Evolutionary conservation across 2,329 filamentous ascomycete genomes (phyloP).

Genomic region (Lecanoromycetidae sp.): DNA sequence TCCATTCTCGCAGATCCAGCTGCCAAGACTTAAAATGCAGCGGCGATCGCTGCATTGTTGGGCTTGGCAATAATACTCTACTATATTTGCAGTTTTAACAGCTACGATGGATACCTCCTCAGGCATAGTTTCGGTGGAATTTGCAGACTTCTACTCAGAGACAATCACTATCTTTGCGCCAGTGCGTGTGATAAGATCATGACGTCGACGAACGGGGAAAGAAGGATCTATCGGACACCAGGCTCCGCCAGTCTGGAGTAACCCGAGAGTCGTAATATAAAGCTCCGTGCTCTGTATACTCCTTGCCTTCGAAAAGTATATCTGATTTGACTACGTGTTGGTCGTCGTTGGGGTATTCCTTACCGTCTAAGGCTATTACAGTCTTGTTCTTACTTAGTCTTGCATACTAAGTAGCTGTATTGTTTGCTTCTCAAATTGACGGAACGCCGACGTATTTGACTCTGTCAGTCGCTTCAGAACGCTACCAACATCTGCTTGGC

Average conservation of each 20-base stretch:
- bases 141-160: constrained; percentile 13
- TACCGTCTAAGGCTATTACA: neutral
- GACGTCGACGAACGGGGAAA: constrained; percentile 29
- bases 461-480: neutral
- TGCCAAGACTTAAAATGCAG: no score
- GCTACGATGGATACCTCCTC: constrained; percentile 23
- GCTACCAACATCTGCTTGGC: neutral
- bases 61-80: no score
- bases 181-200: constrained; percentile 29
- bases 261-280: constrained; percentile 32
- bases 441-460: neutral
- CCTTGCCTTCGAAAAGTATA: no score
- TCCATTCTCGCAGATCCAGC: no score
- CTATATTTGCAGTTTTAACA: no score
- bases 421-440: neutral
- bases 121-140: constrained; percentile 22
- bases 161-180: constrained; percentile 24
- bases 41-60: no score
- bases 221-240: constrained; percentile 33
- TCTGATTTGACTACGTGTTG: constrained; percentile 21
- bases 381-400: neutral
- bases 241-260: constrained; percentile 32
- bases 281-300: constrained; percentile 27
- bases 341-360: constrained; percentile 22
- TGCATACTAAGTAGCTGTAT: neutral